Evolutionary conservation across 257 asterid species (phyloP), one percentile per base, ranked within the genome.

Genomic region (Plectranthus barbatus): DNA sequence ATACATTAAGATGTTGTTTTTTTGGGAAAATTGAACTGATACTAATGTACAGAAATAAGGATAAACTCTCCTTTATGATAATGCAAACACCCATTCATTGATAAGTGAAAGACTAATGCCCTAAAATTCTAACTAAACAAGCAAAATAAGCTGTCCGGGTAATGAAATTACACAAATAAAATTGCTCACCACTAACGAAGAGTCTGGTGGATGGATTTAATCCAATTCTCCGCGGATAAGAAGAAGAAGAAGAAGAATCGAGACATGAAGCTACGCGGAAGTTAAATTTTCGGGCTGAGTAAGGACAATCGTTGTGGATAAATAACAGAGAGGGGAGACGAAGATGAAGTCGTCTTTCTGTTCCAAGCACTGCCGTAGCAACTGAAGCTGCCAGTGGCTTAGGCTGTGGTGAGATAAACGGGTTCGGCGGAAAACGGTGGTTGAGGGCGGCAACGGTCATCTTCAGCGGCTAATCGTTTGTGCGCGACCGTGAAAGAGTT

Each of bases 141-240:
- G 12, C 40, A 23, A 31, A 55, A 56, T 37, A 31, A 60, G 39
- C 21, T 7, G 42, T 13, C 47, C 60, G 20, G 46, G 51, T 34
- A 44, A 60, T 46, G 56, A 19, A 52, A 54, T 24, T 56, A 41
- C 62, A 56, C 42, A 17, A 31, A 57, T 26, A 34, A 51, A 0
- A 34, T 26, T 26, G 54, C 73, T 70, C 39, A 76, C 85, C 85
- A 23, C 85, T 76, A 26, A 74, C 76, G 49, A 64, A 74, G 60
- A 80, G 77, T 65, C 79, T 74, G 18, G 70, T 77, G 33, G 79
- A 47, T 19, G 77, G 53, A 66, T 53, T 73, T 47, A 63, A 57
- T 45, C 59, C 65, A 61, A 42, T 47, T 33, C 29, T 44, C 7
- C 76, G 56, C 9, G 62, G 18, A n/a, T n/a, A n/a, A 26, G 80